A percentile compares a stretch with the other conserved stretches of the same genome.
phyloP scores from a whole-genome alignment of 164 flowering plant genomes.

The Aristolochia californica region DNA sequence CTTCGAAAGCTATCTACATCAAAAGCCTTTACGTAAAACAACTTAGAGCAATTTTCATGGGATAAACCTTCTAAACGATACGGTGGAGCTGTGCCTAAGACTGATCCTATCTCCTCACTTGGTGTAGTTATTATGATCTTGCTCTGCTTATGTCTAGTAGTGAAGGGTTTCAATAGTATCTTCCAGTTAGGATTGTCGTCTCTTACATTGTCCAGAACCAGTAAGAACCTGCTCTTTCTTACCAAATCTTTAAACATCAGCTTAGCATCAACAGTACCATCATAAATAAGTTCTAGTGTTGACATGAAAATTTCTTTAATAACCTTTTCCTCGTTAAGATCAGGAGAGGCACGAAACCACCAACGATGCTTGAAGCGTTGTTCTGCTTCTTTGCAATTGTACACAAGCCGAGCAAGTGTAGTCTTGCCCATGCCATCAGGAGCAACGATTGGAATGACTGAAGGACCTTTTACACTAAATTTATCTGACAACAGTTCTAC shows the following conservation, averaged over 20 bases:
- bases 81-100: neutral
- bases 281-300: neutral
- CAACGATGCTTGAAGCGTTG: neutral
- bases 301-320: neutral
- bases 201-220: no score
- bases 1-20: neutral
- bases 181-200: no score
- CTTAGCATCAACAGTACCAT: neutral
- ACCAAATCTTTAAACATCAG: neutral
- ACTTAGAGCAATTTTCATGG: conserved; percentile 2
- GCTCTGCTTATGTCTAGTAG: no score
- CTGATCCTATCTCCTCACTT: neutral
- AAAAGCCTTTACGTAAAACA: neutral
- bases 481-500: neutral
- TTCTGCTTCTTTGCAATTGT: neutral
- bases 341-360: conserved; percentile 8
- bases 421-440: conserved; percentile 11
- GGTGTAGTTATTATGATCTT: no score
- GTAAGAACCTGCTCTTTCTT: neutral
- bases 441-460: conserved; percentile 8
- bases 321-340: neutral
- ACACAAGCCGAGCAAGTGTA: conserved; percentile 6
- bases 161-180: no score
- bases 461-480: neutral
- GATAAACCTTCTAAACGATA: neutral